These are phyloP conservation scores for Lycium ferocissimum DNA, from an alignment of 257 asterid species.

Conservation along the genomic window DNA sequence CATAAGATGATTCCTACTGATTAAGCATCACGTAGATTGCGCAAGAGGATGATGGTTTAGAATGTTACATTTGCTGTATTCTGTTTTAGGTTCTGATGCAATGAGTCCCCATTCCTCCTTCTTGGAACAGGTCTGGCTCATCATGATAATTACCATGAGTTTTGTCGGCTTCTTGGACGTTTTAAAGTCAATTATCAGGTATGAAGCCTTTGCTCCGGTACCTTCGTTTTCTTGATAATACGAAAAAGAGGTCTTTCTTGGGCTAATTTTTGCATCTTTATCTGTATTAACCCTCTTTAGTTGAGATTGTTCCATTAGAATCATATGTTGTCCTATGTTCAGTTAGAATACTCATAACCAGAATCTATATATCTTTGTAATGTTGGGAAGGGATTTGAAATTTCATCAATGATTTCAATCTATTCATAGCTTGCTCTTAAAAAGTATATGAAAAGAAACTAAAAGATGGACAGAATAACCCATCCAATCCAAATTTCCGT, in stretches of 20 bases:
- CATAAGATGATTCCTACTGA: not conserved
- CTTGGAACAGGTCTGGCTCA: conserved; percentile 76
- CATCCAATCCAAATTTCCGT: too few species aligned
- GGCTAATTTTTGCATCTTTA: not conserved
- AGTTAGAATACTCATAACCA: not conserved
- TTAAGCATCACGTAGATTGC: not conserved
- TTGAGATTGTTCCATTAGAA: not conserved
- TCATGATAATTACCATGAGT: conserved; percentile 98
- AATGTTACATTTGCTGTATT: conserved; percentile 12
- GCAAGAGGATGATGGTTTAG: not conserved
- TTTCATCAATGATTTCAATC: not conserved
- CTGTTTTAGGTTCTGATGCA: not conserved
- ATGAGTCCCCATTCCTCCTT: not conserved
- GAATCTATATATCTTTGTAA: not conserved
- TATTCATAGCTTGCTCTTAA: not conserved
- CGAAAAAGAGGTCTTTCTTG: not conserved
- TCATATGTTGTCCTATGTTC: not conserved
- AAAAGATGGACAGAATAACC: not conserved
- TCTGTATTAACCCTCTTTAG: not conserved
- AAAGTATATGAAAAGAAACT: not conserved
- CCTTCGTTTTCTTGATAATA: conserved; percentile 13
- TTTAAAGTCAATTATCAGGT: conserved; percentile 97
- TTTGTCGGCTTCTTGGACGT: conserved; percentile 99
- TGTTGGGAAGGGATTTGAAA: not conserved
- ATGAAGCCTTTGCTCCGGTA: not conserved